Conservation (phyloP, 2,329 filamentous ascomycete genomes). For the Aspergillus sojae region DNA sequence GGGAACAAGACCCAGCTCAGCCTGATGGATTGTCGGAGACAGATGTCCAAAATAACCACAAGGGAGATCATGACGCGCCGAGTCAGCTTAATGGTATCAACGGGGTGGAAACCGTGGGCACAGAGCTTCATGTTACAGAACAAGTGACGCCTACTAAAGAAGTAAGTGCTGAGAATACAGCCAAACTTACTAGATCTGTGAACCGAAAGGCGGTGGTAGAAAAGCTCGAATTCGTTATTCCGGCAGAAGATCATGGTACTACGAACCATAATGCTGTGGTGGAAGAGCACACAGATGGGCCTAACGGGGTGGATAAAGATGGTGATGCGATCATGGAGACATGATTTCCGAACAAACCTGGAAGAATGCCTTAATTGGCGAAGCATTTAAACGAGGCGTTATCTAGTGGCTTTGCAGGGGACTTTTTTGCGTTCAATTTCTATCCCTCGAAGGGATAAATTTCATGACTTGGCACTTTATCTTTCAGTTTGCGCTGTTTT, state of each 20-base stretch:
- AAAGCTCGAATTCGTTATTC: conserved; percentile 29
- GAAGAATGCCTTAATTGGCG: neutral
- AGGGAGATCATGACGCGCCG: conserved; percentile 29
- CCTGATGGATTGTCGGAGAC: conserved; percentile 9
- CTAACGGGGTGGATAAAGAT: conserved; percentile 32
- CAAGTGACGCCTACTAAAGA: conserved; percentile 19
- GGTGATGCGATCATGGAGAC: conserved; percentile 35
- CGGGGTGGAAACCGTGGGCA: conserved; percentile 6
- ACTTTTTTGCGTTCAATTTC: conserved; percentile 2
- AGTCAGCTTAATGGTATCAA: conserved; percentile 17
- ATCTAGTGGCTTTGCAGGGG: neutral
- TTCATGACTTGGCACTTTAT: conserved; percentile 11
- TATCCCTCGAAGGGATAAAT: conserved; percentile 6
- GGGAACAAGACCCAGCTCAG: conserved; percentile 6
- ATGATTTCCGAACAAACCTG: conserved; percentile 18
- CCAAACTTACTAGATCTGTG: conserved; percentile 23
- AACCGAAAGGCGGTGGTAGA: conserved; percentile 28
- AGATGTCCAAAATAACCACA: conserved; percentile 23
- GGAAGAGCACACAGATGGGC: conserved; percentile 14
- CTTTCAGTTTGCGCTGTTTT: conserved; percentile 17
- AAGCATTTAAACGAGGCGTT: conserved; percentile 8
- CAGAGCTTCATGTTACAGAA: conserved; percentile 7
- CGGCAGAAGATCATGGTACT: conserved; percentile 26
- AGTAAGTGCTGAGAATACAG: conserved; percentile 14
- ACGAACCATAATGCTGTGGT: conserved; percentile 19